Percentiles rank a stretch among this genome's conserved stretches.
Conservation (phyloP, 441 rosid species). For the Populus tomentosa region DNA sequence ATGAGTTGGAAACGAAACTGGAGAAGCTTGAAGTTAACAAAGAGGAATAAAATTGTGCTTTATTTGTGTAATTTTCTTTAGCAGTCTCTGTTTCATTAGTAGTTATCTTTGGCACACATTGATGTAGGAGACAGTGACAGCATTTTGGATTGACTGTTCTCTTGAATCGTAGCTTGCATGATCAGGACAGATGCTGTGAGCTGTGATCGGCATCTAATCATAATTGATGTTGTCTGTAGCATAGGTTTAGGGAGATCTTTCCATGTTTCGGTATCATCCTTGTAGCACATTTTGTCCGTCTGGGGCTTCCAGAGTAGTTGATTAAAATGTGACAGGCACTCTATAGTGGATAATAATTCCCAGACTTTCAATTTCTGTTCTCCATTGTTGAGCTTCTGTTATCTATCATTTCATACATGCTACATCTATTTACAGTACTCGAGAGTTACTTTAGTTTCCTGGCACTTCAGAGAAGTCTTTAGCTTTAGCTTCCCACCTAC, state of each 20-base stretch:
- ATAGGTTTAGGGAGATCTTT: conserved; percentile 6
- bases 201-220: conserved; percentile 4
- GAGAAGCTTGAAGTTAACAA: conserved; percentile 55
- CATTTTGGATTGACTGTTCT: conserved; percentile 26
- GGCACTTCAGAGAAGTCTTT: no score
- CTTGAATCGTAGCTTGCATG: conserved; percentile 13
- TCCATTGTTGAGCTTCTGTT: not conserved
- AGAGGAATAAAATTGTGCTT: conserved; percentile 30
- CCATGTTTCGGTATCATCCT: not conserved
- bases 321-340: not conserved
- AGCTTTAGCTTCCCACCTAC: no score
- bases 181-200: conserved; percentile 13
- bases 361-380: not conserved
- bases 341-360: not conserved
- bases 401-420: not conserved
- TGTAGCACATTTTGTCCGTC: not conserved
- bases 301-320: not conserved
- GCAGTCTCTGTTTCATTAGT: conserved; percentile 11
- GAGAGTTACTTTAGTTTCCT: not conserved
- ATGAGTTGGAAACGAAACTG: conserved; percentile 67
- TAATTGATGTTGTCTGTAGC: not conserved
- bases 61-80: not conserved
- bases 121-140: conserved; percentile 18
- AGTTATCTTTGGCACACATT: conserved; percentile 14
- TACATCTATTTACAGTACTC: no score